Percentiles rank a stretch among this genome's conserved stretches.
Conservation (phyloP, 2,329 filamentous ascomycete genomes). For the Kalaharituber pfeilii region DNA sequence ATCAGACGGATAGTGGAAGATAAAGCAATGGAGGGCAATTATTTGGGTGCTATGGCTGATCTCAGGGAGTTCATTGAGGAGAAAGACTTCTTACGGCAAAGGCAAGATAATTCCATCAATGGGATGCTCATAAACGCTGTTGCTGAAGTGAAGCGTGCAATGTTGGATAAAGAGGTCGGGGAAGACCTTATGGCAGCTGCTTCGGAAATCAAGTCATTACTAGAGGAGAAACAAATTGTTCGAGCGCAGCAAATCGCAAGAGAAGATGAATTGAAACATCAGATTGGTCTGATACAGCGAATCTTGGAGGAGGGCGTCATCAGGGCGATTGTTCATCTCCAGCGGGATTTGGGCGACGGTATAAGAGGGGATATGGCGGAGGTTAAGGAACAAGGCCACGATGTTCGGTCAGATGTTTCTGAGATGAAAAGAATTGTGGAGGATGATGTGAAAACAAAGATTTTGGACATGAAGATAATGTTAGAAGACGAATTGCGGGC, state of each 20-base stretch:
- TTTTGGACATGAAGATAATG: not conserved
- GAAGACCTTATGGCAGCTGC: constrained; percentile 1
- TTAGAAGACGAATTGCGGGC: not conserved
- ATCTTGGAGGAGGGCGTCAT: not conserved
- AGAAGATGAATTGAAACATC: not conserved
- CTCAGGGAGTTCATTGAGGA: not conserved
- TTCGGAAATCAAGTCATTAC: constrained; percentile 5
- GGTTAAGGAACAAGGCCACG: constrained; percentile 2
- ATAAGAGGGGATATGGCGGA: constrained; percentile 2
- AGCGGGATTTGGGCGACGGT: not conserved
- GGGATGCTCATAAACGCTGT: not conserved
- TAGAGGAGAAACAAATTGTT: constrained; percentile 15
- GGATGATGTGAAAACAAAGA: constrained; percentile 1
- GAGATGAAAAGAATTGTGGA: constrained; percentile 13
- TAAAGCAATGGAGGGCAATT: constrained; percentile 1
- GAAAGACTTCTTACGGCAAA: not conserved
- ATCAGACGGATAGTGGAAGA: constrained; percentile 12
- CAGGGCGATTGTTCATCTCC: not conserved
- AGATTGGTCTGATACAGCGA: not conserved
- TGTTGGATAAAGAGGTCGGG: constrained; percentile 17
- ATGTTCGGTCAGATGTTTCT: constrained; percentile 8
- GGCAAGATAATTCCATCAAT: constrained; percentile 1
- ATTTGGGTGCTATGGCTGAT: not conserved
- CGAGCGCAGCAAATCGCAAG: not conserved
- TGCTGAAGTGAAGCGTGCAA: constrained; percentile 4